Conservation (phyloP, 2,329 filamentous ascomycete genomes). For the Fusarium sp. region DNA sequence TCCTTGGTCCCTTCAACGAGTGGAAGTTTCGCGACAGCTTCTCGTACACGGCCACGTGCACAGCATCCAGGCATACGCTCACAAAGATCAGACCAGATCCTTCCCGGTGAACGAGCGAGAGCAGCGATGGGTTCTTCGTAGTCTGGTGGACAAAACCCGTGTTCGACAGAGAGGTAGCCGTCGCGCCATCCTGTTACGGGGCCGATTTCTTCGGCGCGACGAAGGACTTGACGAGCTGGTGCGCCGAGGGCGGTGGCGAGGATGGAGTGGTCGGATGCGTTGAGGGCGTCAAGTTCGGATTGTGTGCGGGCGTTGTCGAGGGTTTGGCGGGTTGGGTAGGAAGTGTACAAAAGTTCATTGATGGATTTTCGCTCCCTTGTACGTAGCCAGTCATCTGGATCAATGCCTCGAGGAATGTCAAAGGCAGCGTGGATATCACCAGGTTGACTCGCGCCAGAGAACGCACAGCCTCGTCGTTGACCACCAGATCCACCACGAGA, state of each 20-base stretch:
- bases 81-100: slow-evolving; percentile 66
- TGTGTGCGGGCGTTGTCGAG: slow-evolving; percentile 51
- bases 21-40: slow-evolving; percentile 60
- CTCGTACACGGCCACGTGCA: slow-evolving; percentile 61
- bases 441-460: slow-evolving; percentile 30
- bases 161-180: slow-evolving; percentile 52
- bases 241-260: slow-evolving; percentile 64
- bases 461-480: slow-evolving; percentile 34
- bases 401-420: slow-evolving; percentile 57
- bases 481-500: neutral
- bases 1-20: slow-evolving; percentile 62
- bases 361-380: slow-evolving; percentile 59
- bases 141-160: slow-evolving; percentile 64
- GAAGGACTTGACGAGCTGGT: slow-evolving; percentile 64
- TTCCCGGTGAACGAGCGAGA: slow-evolving; percentile 58
- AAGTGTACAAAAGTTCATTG: slow-evolving; percentile 60
- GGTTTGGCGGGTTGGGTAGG: slow-evolving; percentile 55
- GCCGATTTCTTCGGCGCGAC: slow-evolving; percentile 64
- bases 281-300: slow-evolving; percentile 60
- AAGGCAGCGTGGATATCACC: slow-evolving; percentile 40
- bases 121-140: slow-evolving; percentile 61
- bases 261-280: slow-evolving; percentile 60
- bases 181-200: slow-evolving; percentile 63
- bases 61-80: slow-evolving; percentile 65
- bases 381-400: slow-evolving; percentile 59